phyloP scores from a whole-genome alignment of 257 asterid species.

The Gentiana straminea region DNA sequence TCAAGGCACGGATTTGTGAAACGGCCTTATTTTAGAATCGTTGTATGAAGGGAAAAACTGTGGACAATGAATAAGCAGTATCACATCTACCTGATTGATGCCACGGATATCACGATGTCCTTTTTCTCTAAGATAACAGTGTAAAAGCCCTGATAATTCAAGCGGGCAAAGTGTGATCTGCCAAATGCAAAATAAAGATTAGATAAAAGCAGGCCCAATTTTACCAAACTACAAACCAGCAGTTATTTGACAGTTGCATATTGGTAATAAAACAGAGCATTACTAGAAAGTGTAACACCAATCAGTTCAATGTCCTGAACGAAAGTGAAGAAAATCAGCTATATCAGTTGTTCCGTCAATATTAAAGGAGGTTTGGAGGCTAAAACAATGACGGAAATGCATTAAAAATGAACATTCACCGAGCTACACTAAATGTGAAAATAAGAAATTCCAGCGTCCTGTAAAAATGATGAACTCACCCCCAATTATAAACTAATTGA shows the following conservation, averaged over 20 bases:
- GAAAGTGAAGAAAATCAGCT: too few species aligned
- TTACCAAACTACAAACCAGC: neutral
- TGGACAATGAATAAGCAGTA: neutral
- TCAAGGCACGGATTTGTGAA: too few species aligned
- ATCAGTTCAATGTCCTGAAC: too few species aligned
- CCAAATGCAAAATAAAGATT: slow-evolving; percentile 2
- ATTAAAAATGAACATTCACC: neutral
- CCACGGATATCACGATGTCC: slow-evolving; percentile 66
- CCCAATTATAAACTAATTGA: slow-evolving; percentile 93
- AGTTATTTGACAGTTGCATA: too few species aligned
- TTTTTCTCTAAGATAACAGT: slow-evolving; percentile 80
- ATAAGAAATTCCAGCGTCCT: neutral
- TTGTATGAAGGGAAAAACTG: neutral
- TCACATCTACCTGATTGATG: slow-evolving; percentile 72
- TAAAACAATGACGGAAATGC: neutral
- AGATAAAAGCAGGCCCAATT: slow-evolving; percentile 13
- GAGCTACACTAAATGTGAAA: neutral
- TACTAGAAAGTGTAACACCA: too few species aligned
- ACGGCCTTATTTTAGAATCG: too few species aligned
- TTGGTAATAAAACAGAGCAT: too few species aligned
- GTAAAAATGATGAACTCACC: slow-evolving; percentile 39
- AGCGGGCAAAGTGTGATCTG: slow-evolving; percentile 88
- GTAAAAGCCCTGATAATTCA: slow-evolving; percentile 77
- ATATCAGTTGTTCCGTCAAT: too few species aligned
- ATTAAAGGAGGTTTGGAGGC: neutral